Base-by-base conservation (phyloP, 352 stramenopile species). In the Globisporangium megalacanthum region DNA sequence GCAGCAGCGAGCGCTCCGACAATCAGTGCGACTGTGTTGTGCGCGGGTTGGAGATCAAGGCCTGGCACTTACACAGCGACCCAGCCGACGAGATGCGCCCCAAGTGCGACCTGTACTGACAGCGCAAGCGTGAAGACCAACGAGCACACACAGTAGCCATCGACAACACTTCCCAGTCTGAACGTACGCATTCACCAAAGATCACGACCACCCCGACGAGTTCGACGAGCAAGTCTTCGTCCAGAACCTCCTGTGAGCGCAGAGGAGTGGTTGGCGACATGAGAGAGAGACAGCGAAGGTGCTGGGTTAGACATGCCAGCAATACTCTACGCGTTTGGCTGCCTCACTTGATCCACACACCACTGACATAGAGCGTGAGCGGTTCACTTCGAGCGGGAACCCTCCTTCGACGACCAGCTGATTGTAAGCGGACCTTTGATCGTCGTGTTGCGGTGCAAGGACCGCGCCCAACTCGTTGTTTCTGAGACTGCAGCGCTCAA, bases 111-210 rank as follows among this genome's bases (percentile, higher is more conserved):
- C 52, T 46, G 49, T 14, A 22, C 25, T 29, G 25, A 13, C 20
- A 53, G 33, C 33, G 7, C 6, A 14, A n/a, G 8, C 39, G 41
- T 47, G 17, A 22, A 4, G 25, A 29, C 25, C 25, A 29, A 29
- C 25, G 2, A 29, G 4, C 25, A 1, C 2, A 29, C 25, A 29
- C 25, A 29, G 25, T 4, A 29, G n/a, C n/a, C n/a, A n/a, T n/a
- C n/a, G n/a, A n/a, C n/a, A n/a, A n/a, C n/a, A 29, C 25, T 4
- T 29, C 25, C 25, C 15, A 49, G 31, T 29, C 25, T 29, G 2
- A 29, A 70, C 10, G 69, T 78, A 61, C 55, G 31, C 47, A 61
- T 39, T 61, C 56, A 29, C 56, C 37, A 41, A 61, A 56, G 37
- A 56, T 51, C 19, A 61, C 56, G 19, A 61, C 42, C 17, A 44